A percentile compares a stretch with the other conserved stretches of the same genome.
These are phyloP conservation scores for Lecanosticta acicola DNA, from an alignment of 2,329 filamentous ascomycete species.

Conservation along the genomic window DNA sequence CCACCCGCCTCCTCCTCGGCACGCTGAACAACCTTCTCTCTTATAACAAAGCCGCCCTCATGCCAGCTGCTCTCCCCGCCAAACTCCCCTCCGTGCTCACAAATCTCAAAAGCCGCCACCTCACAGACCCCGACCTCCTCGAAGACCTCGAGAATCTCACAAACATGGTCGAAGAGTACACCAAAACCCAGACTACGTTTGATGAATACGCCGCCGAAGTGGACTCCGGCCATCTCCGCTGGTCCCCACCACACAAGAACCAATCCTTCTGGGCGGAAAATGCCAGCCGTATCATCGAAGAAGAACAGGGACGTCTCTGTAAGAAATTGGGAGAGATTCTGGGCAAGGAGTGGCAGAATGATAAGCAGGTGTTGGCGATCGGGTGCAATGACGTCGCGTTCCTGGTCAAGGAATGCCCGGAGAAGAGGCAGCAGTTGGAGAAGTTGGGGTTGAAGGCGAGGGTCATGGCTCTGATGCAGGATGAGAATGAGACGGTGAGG, in stretches of 20 bases:
- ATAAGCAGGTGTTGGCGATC: conserved; percentile 80
- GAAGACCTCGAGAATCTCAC: conserved; percentile 45
- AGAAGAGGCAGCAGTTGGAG: conserved; percentile 73
- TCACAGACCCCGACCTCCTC: conserved; percentile 49
- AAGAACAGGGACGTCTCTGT: conserved; percentile 71
- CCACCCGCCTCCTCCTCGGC: conserved; percentile 81
- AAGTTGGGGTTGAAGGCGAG: conserved; percentile 77
- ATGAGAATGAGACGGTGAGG: conserved; percentile 78
- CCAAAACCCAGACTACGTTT: conserved; percentile 61
- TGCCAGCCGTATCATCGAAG: conserved; percentile 76
- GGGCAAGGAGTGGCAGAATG: conserved; percentile 74
- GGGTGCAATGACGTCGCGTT: conserved; percentile 89
- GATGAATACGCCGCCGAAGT: conserved; percentile 74
- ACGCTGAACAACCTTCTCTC: conserved; percentile 84
- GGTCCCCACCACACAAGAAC: conserved; percentile 87
- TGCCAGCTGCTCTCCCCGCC: conserved; percentile 81
- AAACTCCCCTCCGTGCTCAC: conserved; percentile 63
- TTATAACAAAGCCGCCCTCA: conserved; percentile 59
- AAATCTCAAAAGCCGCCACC: conserved; percentile 50
- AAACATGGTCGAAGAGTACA: conserved; percentile 77
- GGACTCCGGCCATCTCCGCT: conserved; percentile 77
- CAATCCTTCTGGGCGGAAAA: conserved; percentile 89
- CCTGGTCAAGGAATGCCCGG: conserved; percentile 82
- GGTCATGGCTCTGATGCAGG: conserved; percentile 91
- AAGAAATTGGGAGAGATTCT: conserved; percentile 82